Percentiles rank a stretch among this genome's conserved stretches.
These are phyloP conservation scores for Brassica incana DNA, from an alignment of 345 rosid species.

Conservation along the genomic window DNA sequence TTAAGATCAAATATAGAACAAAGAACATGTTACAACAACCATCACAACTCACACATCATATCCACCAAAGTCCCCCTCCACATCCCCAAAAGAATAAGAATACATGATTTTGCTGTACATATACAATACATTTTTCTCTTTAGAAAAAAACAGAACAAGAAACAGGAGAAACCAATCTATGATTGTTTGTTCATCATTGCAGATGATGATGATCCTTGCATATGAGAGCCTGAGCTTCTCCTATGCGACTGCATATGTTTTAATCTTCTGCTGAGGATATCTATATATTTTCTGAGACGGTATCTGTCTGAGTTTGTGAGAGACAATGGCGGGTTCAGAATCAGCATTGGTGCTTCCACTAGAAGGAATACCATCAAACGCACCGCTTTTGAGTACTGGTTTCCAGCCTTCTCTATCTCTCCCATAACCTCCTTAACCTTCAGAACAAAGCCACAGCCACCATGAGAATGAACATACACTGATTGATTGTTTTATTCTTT, in stretches of 20 bases:
- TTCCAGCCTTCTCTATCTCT: conserved; percentile 59
- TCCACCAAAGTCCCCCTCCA: conserved; percentile 14
- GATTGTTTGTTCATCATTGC: conserved; percentile 37
- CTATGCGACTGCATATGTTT: conserved; percentile 57
- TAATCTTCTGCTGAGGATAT: conserved; percentile 66
- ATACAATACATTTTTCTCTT: conserved; percentile 10
- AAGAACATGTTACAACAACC: conserved; percentile 47
- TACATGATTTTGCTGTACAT: conserved; percentile 52
- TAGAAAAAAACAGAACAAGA: not conserved
- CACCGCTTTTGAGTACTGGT: conserved; percentile 68
- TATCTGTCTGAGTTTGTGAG: conserved; percentile 80
- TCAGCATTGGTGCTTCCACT: conserved; percentile 87
- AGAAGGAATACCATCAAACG: conserved; percentile 71
- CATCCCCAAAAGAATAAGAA: conserved; percentile 54
- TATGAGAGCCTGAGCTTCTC: conserved; percentile 50
- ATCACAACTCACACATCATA: conserved; percentile 17
- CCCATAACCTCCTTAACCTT: conserved; percentile 86
- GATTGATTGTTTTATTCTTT: not conserved
- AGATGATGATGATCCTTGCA: conserved; percentile 44
- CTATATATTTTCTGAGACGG: conserved; percentile 69
- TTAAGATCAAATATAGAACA: not conserved
- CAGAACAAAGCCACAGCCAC: conserved; percentile 18
- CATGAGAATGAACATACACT: not conserved
- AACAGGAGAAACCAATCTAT: conserved; percentile 6
- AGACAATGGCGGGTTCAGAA: conserved; percentile 83